Base-by-base conservation (phyloP, 108 stramenopile species). In the Schizochytrium sp. region DNA sequence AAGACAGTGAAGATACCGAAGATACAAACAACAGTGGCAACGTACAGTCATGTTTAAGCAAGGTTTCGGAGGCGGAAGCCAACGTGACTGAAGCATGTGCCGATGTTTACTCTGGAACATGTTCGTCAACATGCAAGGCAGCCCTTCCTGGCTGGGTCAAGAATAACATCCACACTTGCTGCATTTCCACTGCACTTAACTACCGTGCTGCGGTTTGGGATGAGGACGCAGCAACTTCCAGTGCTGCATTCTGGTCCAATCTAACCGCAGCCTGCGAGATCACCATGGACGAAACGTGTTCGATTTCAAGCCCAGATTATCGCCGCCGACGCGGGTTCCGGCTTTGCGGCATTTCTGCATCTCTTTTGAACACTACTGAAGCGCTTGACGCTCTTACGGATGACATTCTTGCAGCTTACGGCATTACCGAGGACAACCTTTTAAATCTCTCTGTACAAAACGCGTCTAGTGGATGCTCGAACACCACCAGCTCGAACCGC, bases 351-450 rank as follows among this genome's bases (percentile, higher is more conserved):
- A 13, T 83, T 13, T 47, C 47, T 40, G 76, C 76, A 17, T 47
- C 3, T 10, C n/a, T 83, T 5, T 40, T 83, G 15, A 55, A 83
- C 50, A 55, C 8, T 42, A 55, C 47, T 8, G 76, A 49, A n/a
- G 53, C 38, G 50, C 76, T 55, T 38, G 3, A 83, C 38, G 76
- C 76, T 7, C 50, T 83, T 10, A 83, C 5, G 45, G 76, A 83
- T n/a, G 76, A 83, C 53, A 49, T 83, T 50, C 76, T 83, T 8
- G 76, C 53, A 5, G 76, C 50, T n/a, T 83, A 55, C 53, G 76
- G 76, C 2, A 55, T 55, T 42, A 19, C 76, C 5, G 76, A 83
- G 15, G 76, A 83, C 50, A 83, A 83, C 76, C 28, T 83, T 10
- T 47, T 40, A n/a, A 83, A 83, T 2, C 53, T 83, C 28, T n/a